Base-by-base conservation (phyloP, 116 monocot genomes). In the Papilionanthe hybrid region DNA sequence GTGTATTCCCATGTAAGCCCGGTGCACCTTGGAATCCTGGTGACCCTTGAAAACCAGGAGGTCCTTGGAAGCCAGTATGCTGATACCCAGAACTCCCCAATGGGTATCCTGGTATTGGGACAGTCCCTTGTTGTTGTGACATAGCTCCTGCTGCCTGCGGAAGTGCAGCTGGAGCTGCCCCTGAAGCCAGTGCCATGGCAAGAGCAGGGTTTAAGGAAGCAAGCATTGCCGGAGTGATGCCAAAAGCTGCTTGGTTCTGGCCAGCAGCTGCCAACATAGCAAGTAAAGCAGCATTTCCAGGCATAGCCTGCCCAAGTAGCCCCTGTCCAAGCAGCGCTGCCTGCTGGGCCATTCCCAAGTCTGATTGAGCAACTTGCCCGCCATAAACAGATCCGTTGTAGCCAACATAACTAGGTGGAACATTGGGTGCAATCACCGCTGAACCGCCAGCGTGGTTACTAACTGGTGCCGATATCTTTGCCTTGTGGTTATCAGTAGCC, bases 211-310 rank as follows among this genome's bases (percentile, higher is more conserved):
- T 94, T 71, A 94, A 32, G 0, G 91, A 85, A 5, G 96, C 93
- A 77, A 96, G 81, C 82, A 96, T 78, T 9, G 90, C 91, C 0
- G 95, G 95, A 1, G 75, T 84, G 65, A 95, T 57, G 1, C 91
- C 95, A 78, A 89, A 92, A 12, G 88, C 87, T 6, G 83, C 83
- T 0, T 84, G 91, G 42, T 96, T 93, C 79, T 93, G 93, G 77
- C 85, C 84, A 19, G 91, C 89, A 2, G 96, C 93, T 15, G 92
- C 92, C 68, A 97, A 41, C 86, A 94, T 86, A n/a, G 92, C 92
- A 43, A 97, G 84, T 12, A 86, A 72, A 19, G 90, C 88, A 43
- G 93, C 85, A 78, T 91, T 95, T 13, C 86, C 86, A 77, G 86
- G 92, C 85, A 86, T 81, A 7, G 30, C 20, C 43, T 72, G 72